Percentiles rank a stretch among this genome's conserved stretches.
phyloP scores from a whole-genome alignment of 352 stramenopile species.

The Globisporangium iwayamae region DNA sequence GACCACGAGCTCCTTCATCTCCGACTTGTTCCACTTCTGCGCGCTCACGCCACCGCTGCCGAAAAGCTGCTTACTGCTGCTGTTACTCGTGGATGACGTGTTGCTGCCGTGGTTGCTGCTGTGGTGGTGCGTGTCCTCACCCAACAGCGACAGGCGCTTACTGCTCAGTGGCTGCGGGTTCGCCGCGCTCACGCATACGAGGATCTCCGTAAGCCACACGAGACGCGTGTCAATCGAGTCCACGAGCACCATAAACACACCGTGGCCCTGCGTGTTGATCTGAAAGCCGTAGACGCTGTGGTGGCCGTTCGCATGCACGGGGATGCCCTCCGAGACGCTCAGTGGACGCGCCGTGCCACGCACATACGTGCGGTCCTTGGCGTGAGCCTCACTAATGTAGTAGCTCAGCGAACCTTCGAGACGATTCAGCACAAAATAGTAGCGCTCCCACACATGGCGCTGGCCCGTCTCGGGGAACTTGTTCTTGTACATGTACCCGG shows the following conservation, averaged over 20 bases:
- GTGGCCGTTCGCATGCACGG: slow-evolving; percentile 62
- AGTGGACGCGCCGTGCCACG: slow-evolving; percentile 70
- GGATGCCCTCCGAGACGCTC: slow-evolving; percentile 80
- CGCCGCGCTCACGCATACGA: slow-evolving; percentile 54
- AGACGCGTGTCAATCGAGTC: slow-evolving; percentile 83
- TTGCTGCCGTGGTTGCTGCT: slow-evolving; percentile 17
- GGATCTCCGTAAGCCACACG: slow-evolving; percentile 79
- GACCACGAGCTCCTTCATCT: slow-evolving; percentile 74
- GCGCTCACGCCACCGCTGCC: slow-evolving; percentile 23
- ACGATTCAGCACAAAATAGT: slow-evolving; percentile 83
- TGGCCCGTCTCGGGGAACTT: slow-evolving; percentile 81
- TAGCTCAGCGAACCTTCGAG: slow-evolving; percentile 73
- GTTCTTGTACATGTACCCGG: slow-evolving; percentile 89
- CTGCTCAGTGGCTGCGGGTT: slow-evolving; percentile 33
- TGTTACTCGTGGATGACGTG: slow-evolving; percentile 14
- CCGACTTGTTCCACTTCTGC: slow-evolving; percentile 51
- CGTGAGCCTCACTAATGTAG: slow-evolving; percentile 84
- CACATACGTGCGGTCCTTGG: slow-evolving; percentile 82
- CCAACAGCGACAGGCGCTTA: slow-evolving; percentile 55
- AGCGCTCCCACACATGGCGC: slow-evolving; percentile 79
- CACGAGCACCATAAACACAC: slow-evolving; percentile 80
- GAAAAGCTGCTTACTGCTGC: slow-evolving; percentile 15
- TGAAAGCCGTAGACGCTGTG: slow-evolving; percentile 80
- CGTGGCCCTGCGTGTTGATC: slow-evolving; percentile 85
- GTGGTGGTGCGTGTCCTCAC: slow-evolving; percentile 26